Conservation (phyloP, 164 flowering plant species). For the Sextonia rubra region DNA sequence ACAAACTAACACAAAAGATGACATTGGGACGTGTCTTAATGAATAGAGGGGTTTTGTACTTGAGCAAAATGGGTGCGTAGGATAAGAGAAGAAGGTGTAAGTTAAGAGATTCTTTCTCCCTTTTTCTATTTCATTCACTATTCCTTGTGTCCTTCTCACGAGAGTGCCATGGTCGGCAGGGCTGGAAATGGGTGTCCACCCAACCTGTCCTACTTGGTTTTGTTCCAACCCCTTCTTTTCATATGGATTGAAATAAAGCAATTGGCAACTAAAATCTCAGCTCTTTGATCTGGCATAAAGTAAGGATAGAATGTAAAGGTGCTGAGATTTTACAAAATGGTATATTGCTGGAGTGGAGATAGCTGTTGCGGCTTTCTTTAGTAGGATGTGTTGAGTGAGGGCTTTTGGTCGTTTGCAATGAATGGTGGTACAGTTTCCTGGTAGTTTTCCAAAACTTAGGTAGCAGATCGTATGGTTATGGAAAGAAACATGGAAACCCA, state of each 20-base stretch:
- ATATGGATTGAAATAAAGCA: constrained; percentile 18
- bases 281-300: background rate
- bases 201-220: constrained; percentile 16
- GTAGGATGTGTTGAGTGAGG: background rate
- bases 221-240: constrained; percentile 15
- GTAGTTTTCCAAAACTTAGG: constrained; percentile 1
- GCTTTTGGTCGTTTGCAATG: constrained; percentile 3
- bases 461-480: constrained; percentile 21
- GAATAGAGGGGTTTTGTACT: background rate
- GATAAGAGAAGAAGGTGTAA: constrained; percentile 29
- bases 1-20: constrained; percentile 12
- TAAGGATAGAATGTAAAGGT: background rate
- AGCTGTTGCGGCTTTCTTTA: background rate
- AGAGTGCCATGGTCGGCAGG: constrained; percentile 63
- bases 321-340: background rate
- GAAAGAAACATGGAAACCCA: constrained; percentile 39
- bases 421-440: background rate
- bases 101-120: constrained; percentile 12
- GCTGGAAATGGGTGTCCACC: constrained; percentile 29
- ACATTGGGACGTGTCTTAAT: constrained; percentile 9
- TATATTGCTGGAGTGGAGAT: background rate
- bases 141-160: constrained; percentile 51
- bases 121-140: background rate
- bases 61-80: constrained; percentile 9
- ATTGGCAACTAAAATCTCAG: constrained; percentile 15